Conservation (phyloP, 2,329 filamentous ascomycete genomes). For the Colletotrichum tanaceti region DNA sequence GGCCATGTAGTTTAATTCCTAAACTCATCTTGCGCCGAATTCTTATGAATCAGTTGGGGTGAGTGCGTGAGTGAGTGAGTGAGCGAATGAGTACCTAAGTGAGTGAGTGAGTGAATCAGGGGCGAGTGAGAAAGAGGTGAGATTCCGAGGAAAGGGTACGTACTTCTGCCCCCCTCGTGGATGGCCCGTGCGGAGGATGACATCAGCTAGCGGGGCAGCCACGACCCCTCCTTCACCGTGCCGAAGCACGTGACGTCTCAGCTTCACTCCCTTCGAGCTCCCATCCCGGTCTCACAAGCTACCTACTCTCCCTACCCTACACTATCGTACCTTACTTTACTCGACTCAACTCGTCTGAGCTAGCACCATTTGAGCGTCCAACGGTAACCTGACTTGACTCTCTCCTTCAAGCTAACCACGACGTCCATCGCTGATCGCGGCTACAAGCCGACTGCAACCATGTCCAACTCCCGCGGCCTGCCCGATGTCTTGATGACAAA, state of each 20-base stretch:
- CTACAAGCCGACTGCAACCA: slow-evolving; percentile 35
- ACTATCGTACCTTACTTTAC: no score
- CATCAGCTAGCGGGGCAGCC: not conserved
- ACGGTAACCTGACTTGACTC: slow-evolving; percentile 3
- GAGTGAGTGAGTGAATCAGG: not conserved
- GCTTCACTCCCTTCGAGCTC: slow-evolving; percentile 5
- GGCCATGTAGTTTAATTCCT: not conserved
- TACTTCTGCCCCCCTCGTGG: not conserved
- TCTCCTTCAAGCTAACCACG: not conserved
- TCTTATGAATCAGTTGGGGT: not conserved
- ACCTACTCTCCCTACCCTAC: no score
- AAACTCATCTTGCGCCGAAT: not conserved
- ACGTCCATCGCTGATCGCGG: not conserved
- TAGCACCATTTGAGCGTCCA: slow-evolving; percentile 7
- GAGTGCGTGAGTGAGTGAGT: not conserved
- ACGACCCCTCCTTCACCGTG: not conserved
- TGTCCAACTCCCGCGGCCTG: slow-evolving; percentile 51
- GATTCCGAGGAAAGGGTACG: not conserved
- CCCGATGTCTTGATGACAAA: slow-evolving; percentile 58
- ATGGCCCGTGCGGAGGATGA: not conserved
- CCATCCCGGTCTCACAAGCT: not conserved
- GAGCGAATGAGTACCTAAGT: no score
- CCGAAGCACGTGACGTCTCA: slow-evolving; percentile 7
- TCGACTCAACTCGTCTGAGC: not conserved
- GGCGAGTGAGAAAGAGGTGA: no score